phyloP scores from a whole-genome alignment of 192 early-diverging fungal genomes.

The Coemansia sp. region DNA sequence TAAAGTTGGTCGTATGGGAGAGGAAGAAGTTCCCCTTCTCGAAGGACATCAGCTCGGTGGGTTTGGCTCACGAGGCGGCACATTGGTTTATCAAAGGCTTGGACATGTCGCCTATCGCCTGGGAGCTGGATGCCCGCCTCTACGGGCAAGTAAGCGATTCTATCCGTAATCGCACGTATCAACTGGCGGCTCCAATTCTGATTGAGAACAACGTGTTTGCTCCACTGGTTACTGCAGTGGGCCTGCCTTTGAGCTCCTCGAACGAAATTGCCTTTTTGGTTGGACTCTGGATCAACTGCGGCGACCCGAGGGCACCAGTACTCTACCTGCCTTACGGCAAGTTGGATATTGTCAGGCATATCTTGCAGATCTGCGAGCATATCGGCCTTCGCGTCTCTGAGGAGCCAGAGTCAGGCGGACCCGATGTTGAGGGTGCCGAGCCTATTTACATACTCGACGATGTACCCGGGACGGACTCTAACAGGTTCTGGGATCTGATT shows the following conservation, averaged over 20 bases:
- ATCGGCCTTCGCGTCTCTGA: background rate
- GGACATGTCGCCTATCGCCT: slow-evolving; percentile 1
- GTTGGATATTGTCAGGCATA: background rate
- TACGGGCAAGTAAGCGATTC: slow-evolving; percentile 10
- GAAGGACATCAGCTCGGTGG: background rate
- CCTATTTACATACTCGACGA: background rate
- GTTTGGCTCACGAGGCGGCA: slow-evolving; percentile 12
- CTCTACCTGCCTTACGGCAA: background rate
- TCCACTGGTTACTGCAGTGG: background rate
- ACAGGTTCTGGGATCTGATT: slow-evolving; percentile 3
- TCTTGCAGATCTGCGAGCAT: background rate
- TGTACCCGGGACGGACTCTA: background rate
- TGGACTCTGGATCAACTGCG: slow-evolving; percentile 10
- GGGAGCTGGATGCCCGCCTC: slow-evolving; percentile 37
- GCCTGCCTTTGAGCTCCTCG: background rate
- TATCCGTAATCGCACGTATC: slow-evolving; percentile 20
- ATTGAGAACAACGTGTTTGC: slow-evolving; percentile 9
- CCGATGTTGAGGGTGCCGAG: background rate
- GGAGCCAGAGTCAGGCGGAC: background rate
- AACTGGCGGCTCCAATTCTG: slow-evolving; percentile 19
- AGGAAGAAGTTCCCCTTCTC: background rate
- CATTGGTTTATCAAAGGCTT: slow-evolving; percentile 3
- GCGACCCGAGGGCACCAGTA: background rate
- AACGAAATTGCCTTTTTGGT: background rate
- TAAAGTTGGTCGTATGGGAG: background rate